Conservation (phyloP, 1,139 yeast species). For the Pichia sp. region DNA sequence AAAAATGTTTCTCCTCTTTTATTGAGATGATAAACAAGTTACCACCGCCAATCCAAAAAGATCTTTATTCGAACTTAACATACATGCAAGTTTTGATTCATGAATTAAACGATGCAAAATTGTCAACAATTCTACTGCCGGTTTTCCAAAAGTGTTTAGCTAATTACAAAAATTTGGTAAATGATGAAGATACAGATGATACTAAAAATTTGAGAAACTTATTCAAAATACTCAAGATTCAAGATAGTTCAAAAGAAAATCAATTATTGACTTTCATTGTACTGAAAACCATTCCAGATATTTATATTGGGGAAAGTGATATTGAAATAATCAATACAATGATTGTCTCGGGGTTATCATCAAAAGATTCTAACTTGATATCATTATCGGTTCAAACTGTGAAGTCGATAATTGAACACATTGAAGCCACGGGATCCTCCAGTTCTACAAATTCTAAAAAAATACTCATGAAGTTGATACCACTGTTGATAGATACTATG, state of each 20-base stretch:
- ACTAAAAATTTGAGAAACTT: constrained; percentile 36
- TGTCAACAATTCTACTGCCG: constrained; percentile 54
- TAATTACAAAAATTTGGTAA: constrained; percentile 13
- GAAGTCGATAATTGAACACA: constrained; percentile 44
- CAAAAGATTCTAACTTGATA: constrained; percentile 34
- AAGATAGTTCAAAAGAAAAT: constrained; percentile 33
- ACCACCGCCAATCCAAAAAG: constrained; percentile 64
- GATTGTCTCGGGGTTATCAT: constrained; percentile 35
- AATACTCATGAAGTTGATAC: constrained; percentile 37
- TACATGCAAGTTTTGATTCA: constrained; percentile 59
- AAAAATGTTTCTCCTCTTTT: constrained; percentile 51
- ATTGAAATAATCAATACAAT: constrained; percentile 38
- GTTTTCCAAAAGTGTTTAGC: constrained; percentile 40
- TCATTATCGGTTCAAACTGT: constrained; percentile 55
- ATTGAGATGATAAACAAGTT: constrained; percentile 59
- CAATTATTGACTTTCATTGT: constrained; percentile 58
- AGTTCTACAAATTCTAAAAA: constrained; percentile 2
- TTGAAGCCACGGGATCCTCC: constrained; percentile 12
- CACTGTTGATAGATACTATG: constrained; percentile 33
- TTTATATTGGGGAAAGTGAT: constrained; percentile 33
- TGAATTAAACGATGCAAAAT: constrained; percentile 37
- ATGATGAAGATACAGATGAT: constrained; percentile 19
- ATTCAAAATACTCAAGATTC: constrained; percentile 36
- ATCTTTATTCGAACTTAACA: constrained; percentile 65
- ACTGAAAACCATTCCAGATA: constrained; percentile 47